Evolutionary conservation across 805 yeast species (phyloP), one percentile per base, ranked within the genome.

Genomic region (Ogataea thermomethanolica): DNA sequence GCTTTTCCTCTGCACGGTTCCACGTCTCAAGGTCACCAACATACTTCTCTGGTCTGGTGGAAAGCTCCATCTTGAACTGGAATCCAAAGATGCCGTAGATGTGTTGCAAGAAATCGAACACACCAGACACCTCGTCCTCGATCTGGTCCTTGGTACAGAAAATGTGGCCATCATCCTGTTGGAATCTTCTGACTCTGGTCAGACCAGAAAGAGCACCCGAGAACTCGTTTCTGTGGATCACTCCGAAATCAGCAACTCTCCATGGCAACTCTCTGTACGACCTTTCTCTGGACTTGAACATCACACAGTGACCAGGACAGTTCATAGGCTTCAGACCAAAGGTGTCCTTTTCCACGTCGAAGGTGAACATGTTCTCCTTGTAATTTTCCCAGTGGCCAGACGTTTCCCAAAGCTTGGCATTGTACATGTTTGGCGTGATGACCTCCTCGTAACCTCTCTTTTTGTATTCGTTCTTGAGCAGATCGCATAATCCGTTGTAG

Each of bases 331-430:
- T 91, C 58, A 93, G 78, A 57, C 96, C 99, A 59, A 73, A 93
- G 27, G 78, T 77, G 66, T 93, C 99, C 76, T 93, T 93, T 70
- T 93, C 99, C 51, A 91, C 95, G 41, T 90, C 96, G 57, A 93
- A 87, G 8, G 95, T 73, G 62, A 93, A 93, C 99, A 93, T 93
- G 66, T 93, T 88, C 64, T 93, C 99, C 64, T 88, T 84, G 69
- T 93, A 93, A 71, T 93, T 93, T 32, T 76, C 95, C 99, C 98
- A 93, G 68, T 93, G 99, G 52, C 99, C 99, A 9, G 98, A 90
- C 41, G 93, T 85, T 72, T 91, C 95, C 99, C 99, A 93, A 58
- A 93, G 76, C 68, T 91, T 91, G 46, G 97, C 71, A 72, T 90
- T 91, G 78, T 78, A 93, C 98, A 93, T 93, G 73, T 93, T 93